phyloP scores from a whole-genome alignment of 441 rosid genomes.

The Syzygium malaccense region DNA sequence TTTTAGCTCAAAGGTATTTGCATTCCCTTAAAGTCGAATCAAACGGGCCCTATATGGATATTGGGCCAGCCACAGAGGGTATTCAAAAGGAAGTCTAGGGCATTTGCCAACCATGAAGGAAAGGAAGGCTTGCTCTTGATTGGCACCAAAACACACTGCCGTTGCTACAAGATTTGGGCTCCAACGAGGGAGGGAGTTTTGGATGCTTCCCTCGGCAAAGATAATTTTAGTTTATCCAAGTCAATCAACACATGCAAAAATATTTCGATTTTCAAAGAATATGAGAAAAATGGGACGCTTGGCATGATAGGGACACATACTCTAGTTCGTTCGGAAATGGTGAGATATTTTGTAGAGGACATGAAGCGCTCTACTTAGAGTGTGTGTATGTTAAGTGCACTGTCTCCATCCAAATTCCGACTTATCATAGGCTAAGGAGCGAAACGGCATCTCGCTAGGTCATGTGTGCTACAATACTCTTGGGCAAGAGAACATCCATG shows the following conservation, averaged over 20 bases:
- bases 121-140: neutral
- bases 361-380: neutral
- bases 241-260: neutral
- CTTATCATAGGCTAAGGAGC: neutral
- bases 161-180: neutral
- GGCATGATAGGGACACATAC: neutral
- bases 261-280: too few species aligned
- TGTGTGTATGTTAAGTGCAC: neutral
- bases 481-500: neutral
- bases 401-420: neutral
- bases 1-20: too few species aligned
- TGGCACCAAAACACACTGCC: neutral
- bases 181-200: neutral
- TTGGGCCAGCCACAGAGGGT: neutral
- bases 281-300: neutral
- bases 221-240: neutral
- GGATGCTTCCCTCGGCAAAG: neutral
- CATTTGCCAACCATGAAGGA: neutral
- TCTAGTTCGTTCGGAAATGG: neutral
- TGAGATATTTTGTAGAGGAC: neutral
- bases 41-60: too few species aligned
- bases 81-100: neutral
- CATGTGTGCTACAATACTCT: neutral
- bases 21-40: too few species aligned
- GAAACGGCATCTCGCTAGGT: neutral